A percentile compares a stretch with the other conserved stretches of the same genome.
Evolutionary conservation across 495 filamentous ascomycete genomes (phyloP).

Genomic region (Aspergillus affinis): DNA sequence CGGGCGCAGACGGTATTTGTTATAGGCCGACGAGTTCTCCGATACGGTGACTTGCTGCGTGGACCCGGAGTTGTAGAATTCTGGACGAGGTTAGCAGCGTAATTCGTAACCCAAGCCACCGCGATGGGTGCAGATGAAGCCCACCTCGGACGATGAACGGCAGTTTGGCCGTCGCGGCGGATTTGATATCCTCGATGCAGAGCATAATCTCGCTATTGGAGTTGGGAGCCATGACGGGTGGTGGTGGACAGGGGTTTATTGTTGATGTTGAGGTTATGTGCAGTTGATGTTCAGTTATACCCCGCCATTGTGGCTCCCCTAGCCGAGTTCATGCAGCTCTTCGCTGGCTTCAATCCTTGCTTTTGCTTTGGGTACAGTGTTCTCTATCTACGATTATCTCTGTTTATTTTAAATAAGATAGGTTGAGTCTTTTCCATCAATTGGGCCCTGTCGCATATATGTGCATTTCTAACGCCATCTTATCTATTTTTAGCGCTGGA

Average conservation of each 20-base stretch:
- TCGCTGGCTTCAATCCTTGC: background rate
- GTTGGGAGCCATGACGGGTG: background rate
- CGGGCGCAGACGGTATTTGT: slow-evolving; percentile 11
- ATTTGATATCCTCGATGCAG: slow-evolving; percentile 13
- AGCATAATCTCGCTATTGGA: slow-evolving; percentile 5
- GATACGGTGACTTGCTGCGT: slow-evolving; percentile 12
- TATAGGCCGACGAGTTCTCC: slow-evolving; percentile 11
- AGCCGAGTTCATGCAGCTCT: background rate
- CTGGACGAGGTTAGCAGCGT: background rate
- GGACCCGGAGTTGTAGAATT: slow-evolving; percentile 13
- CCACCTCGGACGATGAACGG: background rate
- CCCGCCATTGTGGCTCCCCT: background rate
- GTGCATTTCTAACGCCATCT: no score
- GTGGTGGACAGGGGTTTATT: no score
- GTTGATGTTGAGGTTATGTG: no score
- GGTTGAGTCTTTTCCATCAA: no score
- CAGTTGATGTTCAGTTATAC: background rate
- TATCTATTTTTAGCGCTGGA: no score
- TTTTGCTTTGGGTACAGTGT: no score
- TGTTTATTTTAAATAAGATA: no score
- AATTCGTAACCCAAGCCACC: slow-evolving; percentile 2
- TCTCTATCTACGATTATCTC: no score
- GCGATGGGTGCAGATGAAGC: background rate
- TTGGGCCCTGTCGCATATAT: no score
- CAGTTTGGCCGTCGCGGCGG: slow-evolving; percentile 2